Conservation (phyloP, 2,329 filamentous ascomycete species). For the Didymella keratinophila region DNA sequence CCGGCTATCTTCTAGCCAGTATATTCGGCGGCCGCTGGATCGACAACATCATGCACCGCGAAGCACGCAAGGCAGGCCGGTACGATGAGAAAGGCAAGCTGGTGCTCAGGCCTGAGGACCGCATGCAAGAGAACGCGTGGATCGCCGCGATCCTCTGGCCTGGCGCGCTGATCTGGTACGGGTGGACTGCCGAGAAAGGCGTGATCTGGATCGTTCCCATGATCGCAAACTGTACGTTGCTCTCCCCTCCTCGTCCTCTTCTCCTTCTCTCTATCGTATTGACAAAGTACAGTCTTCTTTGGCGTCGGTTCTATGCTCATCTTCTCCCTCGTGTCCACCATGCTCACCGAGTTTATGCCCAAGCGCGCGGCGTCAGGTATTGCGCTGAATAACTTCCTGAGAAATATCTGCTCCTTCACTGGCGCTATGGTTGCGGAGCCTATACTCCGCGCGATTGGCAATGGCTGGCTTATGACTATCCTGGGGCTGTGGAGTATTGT, state of each 20-base stretch:
- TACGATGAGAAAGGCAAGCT: conserved; percentile 49
- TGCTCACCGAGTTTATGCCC: conserved; percentile 54
- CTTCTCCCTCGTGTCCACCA: conserved; percentile 49
- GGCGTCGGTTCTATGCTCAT: conserved; percentile 52
- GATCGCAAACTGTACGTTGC: conserved; percentile 43
- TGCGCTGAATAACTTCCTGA: conserved; percentile 51
- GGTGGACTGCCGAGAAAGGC: conserved; percentile 47
- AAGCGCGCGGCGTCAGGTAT: conserved; percentile 46
- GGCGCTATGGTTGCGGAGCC: conserved; percentile 50
- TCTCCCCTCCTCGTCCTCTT: no score
- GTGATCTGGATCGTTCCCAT: conserved; percentile 48
- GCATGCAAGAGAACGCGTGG: conserved; percentile 54
- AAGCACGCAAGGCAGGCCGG: conserved; percentile 48
- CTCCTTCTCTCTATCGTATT: background rate
- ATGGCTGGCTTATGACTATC: conserved; percentile 53
- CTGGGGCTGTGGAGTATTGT: conserved; percentile 60
- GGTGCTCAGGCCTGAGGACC: conserved; percentile 48
- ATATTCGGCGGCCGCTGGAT: conserved; percentile 52
- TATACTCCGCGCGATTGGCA: conserved; percentile 46
- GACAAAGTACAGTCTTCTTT: conserved; percentile 44
- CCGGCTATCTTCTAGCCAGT: conserved; percentile 48
- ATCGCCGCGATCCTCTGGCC: conserved; percentile 49
- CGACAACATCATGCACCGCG: conserved; percentile 52
- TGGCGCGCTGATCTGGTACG: conserved; percentile 49
- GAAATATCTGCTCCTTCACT: conserved; percentile 50